These are phyloP conservation scores for Antitrichia curtipendula DNA, from an alignment of 225 moss, liverwort and hornwort genomes.

Conservation along the genomic window DNA sequence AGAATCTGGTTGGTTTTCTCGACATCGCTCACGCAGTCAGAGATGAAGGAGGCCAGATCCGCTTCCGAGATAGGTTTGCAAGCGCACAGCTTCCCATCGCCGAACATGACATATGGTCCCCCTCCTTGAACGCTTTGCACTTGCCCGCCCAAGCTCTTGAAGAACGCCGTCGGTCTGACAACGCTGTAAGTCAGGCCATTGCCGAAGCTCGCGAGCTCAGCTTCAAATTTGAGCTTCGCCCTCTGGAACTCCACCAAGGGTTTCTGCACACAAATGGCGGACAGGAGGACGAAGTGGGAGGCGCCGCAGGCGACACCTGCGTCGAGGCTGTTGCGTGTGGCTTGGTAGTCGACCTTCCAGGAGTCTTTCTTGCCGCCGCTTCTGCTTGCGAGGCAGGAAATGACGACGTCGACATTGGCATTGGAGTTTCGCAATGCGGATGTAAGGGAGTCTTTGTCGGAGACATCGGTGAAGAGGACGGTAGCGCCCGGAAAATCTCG, in stretches of 20 bases:
- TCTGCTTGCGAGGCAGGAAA: slow-evolving; percentile 83
- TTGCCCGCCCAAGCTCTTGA: slow-evolving; percentile 97
- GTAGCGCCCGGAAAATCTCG: slow-evolving; percentile 51
- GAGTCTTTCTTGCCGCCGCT: slow-evolving; percentile 90
- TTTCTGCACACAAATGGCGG: slow-evolving; percentile 96
- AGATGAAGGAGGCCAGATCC: slow-evolving; percentile 82
- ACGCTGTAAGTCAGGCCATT: slow-evolving; percentile 64
- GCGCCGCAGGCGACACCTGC: slow-evolving; percentile 62
- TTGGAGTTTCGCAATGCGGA: slow-evolving; percentile 28
- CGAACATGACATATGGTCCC: slow-evolving; percentile 95
- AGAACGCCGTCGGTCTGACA: slow-evolving; percentile 90
- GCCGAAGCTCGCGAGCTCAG: slow-evolving; percentile 45
- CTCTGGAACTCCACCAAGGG: slow-evolving; percentile 83
- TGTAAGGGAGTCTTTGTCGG: slow-evolving; percentile 33
- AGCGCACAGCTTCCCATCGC: slow-evolving; percentile 79
- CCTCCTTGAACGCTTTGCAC: slow-evolving; percentile 90
- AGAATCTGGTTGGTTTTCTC: slow-evolving; percentile 64
- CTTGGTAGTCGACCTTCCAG: slow-evolving; percentile 84
- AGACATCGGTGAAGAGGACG: slow-evolving; percentile 67
- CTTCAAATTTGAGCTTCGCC: slow-evolving; percentile 83
- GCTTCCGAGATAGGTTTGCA: slow-evolving; percentile 98
- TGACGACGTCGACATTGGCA: slow-evolving; percentile 52
- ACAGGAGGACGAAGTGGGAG: slow-evolving; percentile 85
- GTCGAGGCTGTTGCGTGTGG: slow-evolving; percentile 75
- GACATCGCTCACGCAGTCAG: slow-evolving; percentile 59